These are phyloP conservation scores for Boletales sp. DNA, from an alignment of 768 basidiomycete species.

Conservation along the genomic window DNA sequence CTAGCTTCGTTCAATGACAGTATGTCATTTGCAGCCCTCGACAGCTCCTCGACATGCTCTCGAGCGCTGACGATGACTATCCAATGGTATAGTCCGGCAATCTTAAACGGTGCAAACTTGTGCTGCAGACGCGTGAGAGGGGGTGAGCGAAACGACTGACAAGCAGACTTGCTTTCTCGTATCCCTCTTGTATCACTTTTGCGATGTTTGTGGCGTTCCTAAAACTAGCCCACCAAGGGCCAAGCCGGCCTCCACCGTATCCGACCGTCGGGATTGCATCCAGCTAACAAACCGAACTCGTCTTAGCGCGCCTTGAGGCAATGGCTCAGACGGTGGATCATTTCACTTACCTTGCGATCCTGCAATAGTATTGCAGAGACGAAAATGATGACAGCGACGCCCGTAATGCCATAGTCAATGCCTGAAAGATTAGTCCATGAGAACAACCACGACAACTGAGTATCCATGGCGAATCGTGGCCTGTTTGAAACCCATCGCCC, in stretches of 20 bases:
- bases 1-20: constrained; percentile 34
- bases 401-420: background rate
- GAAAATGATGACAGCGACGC: background rate
- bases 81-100: constrained; percentile 14
- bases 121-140: constrained; percentile 13
- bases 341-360: background rate
- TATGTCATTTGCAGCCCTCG: constrained; percentile 35
- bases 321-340: background rate
- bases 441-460: background rate
- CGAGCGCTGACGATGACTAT: constrained; percentile 15
- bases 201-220: constrained; percentile 11
- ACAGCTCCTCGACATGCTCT: constrained; percentile 37
- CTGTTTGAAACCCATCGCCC: too few species aligned
- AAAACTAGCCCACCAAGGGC: constrained; percentile 22
- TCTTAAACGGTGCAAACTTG: constrained; percentile 28
- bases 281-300: constrained; percentile 10
- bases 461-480: background rate
- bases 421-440: background rate
- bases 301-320: too few species aligned
- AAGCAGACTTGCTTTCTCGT: constrained; percentile 20
- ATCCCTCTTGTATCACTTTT: constrained; percentile 30
- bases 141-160: too few species aligned
- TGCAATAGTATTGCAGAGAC: background rate
- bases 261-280: constrained; percentile 28
- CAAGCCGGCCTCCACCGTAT: constrained; percentile 14